Percentiles rank a stretch among this genome's conserved stretches.
phyloP scores from a whole-genome alignment of 306 rosid species.

The Cicer pinnatifidum region DNA sequence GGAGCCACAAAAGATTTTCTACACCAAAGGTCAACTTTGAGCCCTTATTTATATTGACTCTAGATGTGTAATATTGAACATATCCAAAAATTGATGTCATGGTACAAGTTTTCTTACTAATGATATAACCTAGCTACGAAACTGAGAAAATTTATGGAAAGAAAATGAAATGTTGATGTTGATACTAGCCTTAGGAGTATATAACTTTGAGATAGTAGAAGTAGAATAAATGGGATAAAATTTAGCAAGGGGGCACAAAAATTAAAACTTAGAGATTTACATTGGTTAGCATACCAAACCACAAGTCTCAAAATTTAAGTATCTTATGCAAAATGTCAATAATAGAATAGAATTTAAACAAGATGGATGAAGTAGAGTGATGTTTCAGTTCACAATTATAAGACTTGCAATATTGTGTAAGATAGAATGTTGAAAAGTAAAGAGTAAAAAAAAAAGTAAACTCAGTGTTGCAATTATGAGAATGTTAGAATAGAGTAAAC shows the following conservation, averaged over 20 bases:
- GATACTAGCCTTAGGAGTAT: background rate
- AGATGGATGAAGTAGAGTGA: background rate
- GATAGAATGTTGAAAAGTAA: background rate
- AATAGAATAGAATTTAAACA: background rate
- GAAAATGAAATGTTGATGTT: background rate
- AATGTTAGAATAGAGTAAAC: background rate
- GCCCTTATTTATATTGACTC: background rate
- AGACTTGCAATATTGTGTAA: background rate
- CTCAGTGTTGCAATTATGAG: background rate
- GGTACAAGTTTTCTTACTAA: background rate
- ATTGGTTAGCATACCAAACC: background rate
- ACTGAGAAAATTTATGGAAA: background rate
- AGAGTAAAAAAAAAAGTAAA: background rate
- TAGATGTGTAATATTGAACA: background rate
- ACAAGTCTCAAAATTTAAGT: background rate
- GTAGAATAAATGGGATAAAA: background rate
- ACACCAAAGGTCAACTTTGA: background rate
- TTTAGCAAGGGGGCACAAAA: background rate
- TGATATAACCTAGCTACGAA: background rate
- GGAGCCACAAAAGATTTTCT: too few species aligned
- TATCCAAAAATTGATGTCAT: background rate
- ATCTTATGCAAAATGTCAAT: background rate
- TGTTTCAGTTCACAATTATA: background rate
- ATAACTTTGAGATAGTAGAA: background rate
- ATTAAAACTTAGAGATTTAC: background rate